These are phyloP conservation scores for Aspergillus fumigatus DNA, from an alignment of 2,329 filamentous ascomycete species.

Conservation along the genomic window DNA sequence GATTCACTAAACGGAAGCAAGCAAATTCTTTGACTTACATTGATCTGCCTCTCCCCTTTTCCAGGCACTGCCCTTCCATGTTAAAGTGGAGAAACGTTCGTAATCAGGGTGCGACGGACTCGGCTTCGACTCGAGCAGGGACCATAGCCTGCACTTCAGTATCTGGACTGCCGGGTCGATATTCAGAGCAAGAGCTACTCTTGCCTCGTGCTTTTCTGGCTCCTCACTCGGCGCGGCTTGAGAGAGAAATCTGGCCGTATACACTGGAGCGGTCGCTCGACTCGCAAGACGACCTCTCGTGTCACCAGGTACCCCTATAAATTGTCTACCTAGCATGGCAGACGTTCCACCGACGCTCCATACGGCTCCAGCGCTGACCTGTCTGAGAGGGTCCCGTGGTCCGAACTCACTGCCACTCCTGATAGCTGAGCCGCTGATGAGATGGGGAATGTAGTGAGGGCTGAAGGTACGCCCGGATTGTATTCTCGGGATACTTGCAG, in stretches of 20 bases:
- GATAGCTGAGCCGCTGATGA: slow-evolving; percentile 25
- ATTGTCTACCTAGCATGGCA: slow-evolving; percentile 45
- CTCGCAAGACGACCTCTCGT: slow-evolving; percentile 62
- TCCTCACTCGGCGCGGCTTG: slow-evolving; percentile 54
- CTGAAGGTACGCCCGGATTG: slow-evolving; percentile 13
- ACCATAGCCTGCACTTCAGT: slow-evolving; percentile 46
- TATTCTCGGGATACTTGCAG: slow-evolving; percentile 10
- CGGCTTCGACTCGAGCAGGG: slow-evolving; percentile 18
- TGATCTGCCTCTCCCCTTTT: slow-evolving; percentile 25
- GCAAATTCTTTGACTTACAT: slow-evolving; percentile 26
- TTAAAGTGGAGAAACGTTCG: slow-evolving; percentile 29
- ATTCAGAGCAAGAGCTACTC: slow-evolving; percentile 75
- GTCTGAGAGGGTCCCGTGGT: slow-evolving; percentile 28
- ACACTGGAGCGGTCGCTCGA: slow-evolving; percentile 66
- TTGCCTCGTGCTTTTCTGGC: slow-evolving; percentile 63
- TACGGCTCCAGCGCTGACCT: slow-evolving; percentile 63
- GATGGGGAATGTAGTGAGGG: slow-evolving; percentile 31
- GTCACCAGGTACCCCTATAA: slow-evolving; percentile 54
- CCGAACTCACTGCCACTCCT: slow-evolving; percentile 2
- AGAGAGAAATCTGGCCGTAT: slow-evolving; percentile 53
- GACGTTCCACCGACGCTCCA: slow-evolving; percentile 74
- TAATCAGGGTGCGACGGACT: slow-evolving; percentile 23
- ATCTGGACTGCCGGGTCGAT: slow-evolving; percentile 66
- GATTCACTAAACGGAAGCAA: neutral
- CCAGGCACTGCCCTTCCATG: slow-evolving; percentile 40